Base-by-base conservation (phyloP, 768 basidiomycete genomes). In the Xerocomellus amylosporus region DNA sequence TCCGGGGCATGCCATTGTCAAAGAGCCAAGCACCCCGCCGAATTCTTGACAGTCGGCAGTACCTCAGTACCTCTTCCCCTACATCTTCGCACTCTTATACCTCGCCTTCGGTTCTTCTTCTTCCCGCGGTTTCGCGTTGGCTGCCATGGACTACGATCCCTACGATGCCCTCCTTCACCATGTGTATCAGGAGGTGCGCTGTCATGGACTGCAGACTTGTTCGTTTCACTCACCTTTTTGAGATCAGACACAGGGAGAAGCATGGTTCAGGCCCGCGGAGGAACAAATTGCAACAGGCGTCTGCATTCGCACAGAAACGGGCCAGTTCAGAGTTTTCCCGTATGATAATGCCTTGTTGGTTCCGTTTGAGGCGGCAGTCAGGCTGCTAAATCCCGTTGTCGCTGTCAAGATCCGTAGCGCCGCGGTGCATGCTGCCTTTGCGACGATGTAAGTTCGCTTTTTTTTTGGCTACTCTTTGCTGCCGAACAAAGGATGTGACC, bases 211-310 rank as follows among this genome's bases (percentile, higher is more conserved):
- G 0, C 5, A 9, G 14, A 5, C 24, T 5, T 5, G 13, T 38
- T 19, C 34, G 19, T 46, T 28, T 39, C 19, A 34, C 58, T 54
- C 50, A 56, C 34, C 13, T 20, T 13, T 49, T 56, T 34, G 54
- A 72, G 31, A 37, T 51, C 76, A 90, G 87, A 90, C 89, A 0
- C 87, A 89, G 68, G 83, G 85, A 10, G 87, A 90, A 62, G 84
- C 87, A 1, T 91, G 89, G 89, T 90, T 90, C 71, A 89, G 89
- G 67, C 88, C 89, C 15, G 80, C 87, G 4, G 87, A 87, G 63
- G 88, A 90, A 68, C 85, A 83, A 58, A 74, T 90, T 39, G 81
- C 87, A 42, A 86, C 85, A 0, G 89, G 89, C 49, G 88, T 91
- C 60, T 90, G 87, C 63, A 72, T 90, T 40, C 79, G 90, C 58